A percentile compares a stretch with the other conserved stretches of the same genome.
Conservation (phyloP, 179 eudicot genomes). For the Spergularia azorica region DNA sequence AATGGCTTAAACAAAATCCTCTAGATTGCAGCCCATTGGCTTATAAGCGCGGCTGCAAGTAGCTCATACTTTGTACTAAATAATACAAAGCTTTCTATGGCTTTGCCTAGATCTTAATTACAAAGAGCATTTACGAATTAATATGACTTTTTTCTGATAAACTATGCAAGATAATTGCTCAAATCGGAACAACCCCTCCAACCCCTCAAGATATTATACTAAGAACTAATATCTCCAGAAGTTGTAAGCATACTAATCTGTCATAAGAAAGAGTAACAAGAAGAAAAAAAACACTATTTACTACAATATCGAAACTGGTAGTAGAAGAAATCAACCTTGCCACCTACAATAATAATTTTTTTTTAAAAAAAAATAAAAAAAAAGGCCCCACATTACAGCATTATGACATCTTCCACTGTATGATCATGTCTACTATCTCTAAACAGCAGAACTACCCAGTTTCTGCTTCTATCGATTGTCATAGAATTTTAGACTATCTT, state of each 20-base stretch:
- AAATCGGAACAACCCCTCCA: neutral
- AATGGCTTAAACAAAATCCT: constrained; percentile 24
- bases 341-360: no score
- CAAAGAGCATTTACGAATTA: neutral
- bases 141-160: neutral
- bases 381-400: neutral
- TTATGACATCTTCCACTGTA: neutral
- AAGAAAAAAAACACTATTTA: no score
- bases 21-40: neutral
- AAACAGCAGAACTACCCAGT: constrained; percentile 4
- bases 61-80: neutral
- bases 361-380: neutral
- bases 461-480: constrained; percentile 4
- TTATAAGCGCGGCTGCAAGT: neutral
- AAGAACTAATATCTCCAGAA: no score
- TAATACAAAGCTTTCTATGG: neutral
- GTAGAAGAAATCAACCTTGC: no score
- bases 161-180: neutral
- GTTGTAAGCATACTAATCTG: no score
- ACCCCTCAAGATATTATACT: no score
- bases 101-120: neutral
- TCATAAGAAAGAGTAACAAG: no score
- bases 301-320: no score
- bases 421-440: neutral
- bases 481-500: neutral